Evolutionary conservation across 148 eudicot species (phyloP).

Genomic region (Dysphania ambrosioides): DNA sequence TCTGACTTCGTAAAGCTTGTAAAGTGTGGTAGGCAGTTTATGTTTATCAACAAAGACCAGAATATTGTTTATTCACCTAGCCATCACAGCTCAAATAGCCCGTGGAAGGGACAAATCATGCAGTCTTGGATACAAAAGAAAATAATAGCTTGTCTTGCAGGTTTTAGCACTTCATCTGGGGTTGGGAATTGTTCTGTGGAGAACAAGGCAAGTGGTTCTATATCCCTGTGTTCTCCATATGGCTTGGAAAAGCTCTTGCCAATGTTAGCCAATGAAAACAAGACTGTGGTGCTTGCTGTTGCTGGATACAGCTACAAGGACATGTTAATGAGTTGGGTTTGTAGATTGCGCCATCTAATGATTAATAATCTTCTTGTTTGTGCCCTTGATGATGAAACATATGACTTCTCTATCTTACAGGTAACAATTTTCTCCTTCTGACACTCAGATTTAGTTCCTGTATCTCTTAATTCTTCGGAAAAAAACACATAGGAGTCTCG

Average conservation of each 20-base stretch:
- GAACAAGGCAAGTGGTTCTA: constrained; percentile 28
- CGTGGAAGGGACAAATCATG: constrained; percentile 35
- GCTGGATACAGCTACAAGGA: constrained; percentile 94
- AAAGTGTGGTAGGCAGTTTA: constrained; percentile 46
- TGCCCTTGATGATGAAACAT: constrained; percentile 81
- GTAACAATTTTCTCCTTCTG: constrained; percentile 30
- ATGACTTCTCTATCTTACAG: constrained; percentile 76
- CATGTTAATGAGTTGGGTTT: constrained; percentile 97
- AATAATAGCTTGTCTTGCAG: constrained; percentile 41
- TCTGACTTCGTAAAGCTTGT: constrained; percentile 51
- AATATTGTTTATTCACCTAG: constrained; percentile 44
- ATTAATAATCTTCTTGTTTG: constrained; percentile 66
- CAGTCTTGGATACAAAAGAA: constrained; percentile 34
- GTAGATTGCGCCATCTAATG: constrained; percentile 62
- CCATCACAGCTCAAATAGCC: constrained; percentile 27
- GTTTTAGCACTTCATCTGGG: constrained; percentile 27
- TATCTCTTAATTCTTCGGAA: neutral
- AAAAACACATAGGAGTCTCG: neutral
- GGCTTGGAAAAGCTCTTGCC: constrained; percentile 55
- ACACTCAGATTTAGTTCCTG: neutral
- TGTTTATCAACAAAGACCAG: constrained; percentile 39
- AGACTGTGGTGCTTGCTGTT: constrained; percentile 64
- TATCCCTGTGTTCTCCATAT: constrained; percentile 42
- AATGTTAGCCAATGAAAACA: constrained; percentile 54
- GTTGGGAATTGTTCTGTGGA: constrained; percentile 22